These are phyloP conservation scores for Petunia secreta DNA, from an alignment of 257 asterid genomes.

Conservation along the genomic window DNA sequence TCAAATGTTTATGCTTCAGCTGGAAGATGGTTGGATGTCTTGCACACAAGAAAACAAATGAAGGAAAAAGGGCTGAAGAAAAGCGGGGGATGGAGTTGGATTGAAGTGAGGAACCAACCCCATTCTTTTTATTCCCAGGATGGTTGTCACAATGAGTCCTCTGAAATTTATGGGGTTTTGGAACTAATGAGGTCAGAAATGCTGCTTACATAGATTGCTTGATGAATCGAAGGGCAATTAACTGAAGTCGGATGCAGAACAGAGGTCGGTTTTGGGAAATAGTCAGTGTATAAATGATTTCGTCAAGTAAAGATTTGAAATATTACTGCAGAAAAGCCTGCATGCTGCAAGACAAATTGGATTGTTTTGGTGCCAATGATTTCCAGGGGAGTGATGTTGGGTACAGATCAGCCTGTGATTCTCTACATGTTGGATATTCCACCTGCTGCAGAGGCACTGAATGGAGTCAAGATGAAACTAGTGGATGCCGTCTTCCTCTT, in stretches of 20 bases:
- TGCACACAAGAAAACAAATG: slow-evolving; percentile 60
- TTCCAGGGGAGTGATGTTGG: slow-evolving; percentile 90
- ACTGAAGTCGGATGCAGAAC: background rate
- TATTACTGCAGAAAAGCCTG: background rate
- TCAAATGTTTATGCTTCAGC: slow-evolving; percentile 74
- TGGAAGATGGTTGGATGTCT: slow-evolving; percentile 72
- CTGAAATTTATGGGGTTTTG: slow-evolving; percentile 49
- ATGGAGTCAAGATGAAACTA: slow-evolving; percentile 89
- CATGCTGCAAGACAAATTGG: slow-evolving; percentile 69
- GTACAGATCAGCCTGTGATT: slow-evolving; percentile 82
- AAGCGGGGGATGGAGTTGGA: slow-evolving; percentile 75
- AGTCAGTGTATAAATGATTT: background rate
- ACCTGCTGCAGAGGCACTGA: slow-evolving; percentile 83
- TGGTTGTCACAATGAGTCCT: slow-evolving; percentile 46
- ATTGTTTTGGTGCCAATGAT: slow-evolving; percentile 86
- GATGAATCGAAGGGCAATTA: slow-evolving; percentile 14
- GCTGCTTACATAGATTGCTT: slow-evolving; percentile 21
- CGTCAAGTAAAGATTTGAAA: background rate
- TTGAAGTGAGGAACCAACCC: slow-evolving; percentile 58
- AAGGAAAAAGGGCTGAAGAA: slow-evolving; percentile 61
- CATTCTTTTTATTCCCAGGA: slow-evolving; percentile 66
- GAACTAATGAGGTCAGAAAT: slow-evolving; percentile 56
- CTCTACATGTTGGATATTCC: slow-evolving; percentile 90
- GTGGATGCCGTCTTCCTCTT: slow-evolving; percentile 88
- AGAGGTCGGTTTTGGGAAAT: background rate